Evolutionary conservation across 2,329 filamentous ascomycete genomes (phyloP).

Genomic region (Botrytis sinoallii): DNA sequence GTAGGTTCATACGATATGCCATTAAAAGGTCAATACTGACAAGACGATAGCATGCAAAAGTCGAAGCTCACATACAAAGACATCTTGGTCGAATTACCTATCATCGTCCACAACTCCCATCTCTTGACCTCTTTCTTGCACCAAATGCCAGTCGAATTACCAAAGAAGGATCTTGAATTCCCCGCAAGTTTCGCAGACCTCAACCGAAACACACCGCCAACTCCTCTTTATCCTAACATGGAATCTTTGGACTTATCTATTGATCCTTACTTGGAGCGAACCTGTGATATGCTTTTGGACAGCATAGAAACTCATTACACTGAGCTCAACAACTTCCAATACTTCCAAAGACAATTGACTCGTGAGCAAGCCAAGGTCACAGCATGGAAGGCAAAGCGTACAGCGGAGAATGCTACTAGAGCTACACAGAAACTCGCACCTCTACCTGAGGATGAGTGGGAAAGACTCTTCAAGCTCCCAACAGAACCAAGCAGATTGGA

Average conservation of each 20-base stretch:
- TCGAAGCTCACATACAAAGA: constrained; percentile 91
- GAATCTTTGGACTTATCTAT: constrained; percentile 85
- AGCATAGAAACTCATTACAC: constrained; percentile 98
- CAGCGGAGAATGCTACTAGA: constrained; percentile 87
- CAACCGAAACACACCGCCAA: constrained; percentile 57
- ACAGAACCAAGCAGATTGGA: constrained; percentile 77
- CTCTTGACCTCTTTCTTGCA: constrained; percentile 93
- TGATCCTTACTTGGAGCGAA: constrained; percentile 97
- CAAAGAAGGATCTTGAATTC: constrained; percentile 66
- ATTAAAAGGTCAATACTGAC: constrained; percentile 21
- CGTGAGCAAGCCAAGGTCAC: constrained; percentile 96
- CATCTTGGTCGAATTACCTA: constrained; percentile 84
- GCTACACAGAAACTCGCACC: constrained; percentile 81
- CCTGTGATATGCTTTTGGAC: constrained; percentile 91
- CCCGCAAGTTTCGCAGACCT: constrained; percentile 78
- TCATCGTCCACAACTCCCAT: constrained; percentile 94
- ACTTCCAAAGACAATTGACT: constrained; percentile 89
- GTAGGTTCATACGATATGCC: constrained; percentile 51
- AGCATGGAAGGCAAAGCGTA: constrained; percentile 94
- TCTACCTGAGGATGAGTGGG: constrained; percentile 96
- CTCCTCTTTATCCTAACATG: constrained; percentile 80
- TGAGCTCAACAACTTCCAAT: constrained; percentile 98
- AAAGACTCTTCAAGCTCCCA: constrained; percentile 95
- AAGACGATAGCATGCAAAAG: constrained; percentile 73
- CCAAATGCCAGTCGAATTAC: constrained; percentile 72